Base-by-base conservation (phyloP, 179 eudicot genomes). In the Corrigiola litoralis region DNA sequence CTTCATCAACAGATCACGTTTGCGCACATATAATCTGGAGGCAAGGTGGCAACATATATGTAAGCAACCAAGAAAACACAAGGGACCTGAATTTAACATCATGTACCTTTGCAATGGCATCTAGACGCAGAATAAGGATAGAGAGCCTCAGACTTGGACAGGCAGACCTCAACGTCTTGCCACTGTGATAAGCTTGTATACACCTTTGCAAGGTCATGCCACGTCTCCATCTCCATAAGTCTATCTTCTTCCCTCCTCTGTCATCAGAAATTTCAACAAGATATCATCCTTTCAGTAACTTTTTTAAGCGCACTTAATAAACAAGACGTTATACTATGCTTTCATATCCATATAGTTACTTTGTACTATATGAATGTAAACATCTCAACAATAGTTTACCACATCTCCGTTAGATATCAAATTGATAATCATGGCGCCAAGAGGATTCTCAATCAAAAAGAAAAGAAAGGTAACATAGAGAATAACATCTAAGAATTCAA, bases 111-210 rank as follows among this genome's bases (percentile, higher is more conserved):
- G 66, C 71, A 67, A 66, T 90, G 84, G 78, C 80, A 85, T 67
- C 80, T 77, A 24, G 85, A 76, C 29, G 97, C 85, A 50, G 92
- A 85, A 77, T 72, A 67, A 32, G 62, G 78, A 68, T 64, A 64
- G 32, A 92, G 73, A 50, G 80, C 81, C 56, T 79, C 76, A 16
- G 95, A 85, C 72, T 83, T 94, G 14, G 82, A 84, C 59, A 90
- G 87, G 69, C 97, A 94, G 24, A 75, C 68, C 79, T 94, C 95
- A n/a, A 89, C 97, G 73, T 94, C 99, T 4, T 51, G 74, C 97
- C 97, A 92, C 50, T 76, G 90, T 36, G 84, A 85, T 70, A 81
- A 78, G 75, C 72, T 82, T 45, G 82, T 81, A 66, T 92, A 92
- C 21, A 86, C 69, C 34, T 76, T 62, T 48, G 94, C 97, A 61